Conservation (phyloP, 768 basidiomycete genomes). For the Tylopilus plumbeoviolaceoides region DNA sequence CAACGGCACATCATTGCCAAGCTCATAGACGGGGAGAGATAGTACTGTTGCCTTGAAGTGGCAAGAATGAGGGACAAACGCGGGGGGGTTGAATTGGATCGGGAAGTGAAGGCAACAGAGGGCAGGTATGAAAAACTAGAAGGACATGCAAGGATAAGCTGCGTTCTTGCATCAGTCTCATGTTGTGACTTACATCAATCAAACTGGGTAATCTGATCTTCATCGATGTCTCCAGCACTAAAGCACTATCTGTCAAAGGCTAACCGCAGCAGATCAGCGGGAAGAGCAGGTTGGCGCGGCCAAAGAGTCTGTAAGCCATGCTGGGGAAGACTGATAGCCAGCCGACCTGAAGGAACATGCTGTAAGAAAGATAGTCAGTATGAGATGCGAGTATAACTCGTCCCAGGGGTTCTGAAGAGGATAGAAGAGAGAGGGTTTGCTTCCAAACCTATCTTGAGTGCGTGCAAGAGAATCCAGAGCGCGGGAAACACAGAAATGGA, state of each 20-base stretch:
- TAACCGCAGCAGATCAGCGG: slow-evolving; percentile 28
- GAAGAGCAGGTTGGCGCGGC: slow-evolving; percentile 51
- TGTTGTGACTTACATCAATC: slow-evolving; percentile 51
- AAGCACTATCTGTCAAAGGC: slow-evolving; percentile 36
- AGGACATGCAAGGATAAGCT: slow-evolving; percentile 43
- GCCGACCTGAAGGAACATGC: slow-evolving; percentile 21
- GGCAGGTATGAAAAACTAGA: slow-evolving; percentile 40
- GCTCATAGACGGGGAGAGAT: too few relatives aligned
- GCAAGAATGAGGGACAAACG: too few relatives aligned
- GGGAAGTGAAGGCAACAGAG: slow-evolving; percentile 42
- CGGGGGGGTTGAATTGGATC: slow-evolving; percentile 47
- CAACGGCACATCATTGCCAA: too few relatives aligned
- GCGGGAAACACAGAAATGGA: too few relatives aligned
- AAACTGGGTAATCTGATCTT: slow-evolving; percentile 49
- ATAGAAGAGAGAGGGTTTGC: too few relatives aligned
- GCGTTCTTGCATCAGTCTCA: slow-evolving; percentile 72
- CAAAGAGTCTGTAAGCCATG: slow-evolving; percentile 34
- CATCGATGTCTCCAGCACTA: slow-evolving; percentile 36
- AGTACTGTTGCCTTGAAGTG: too few relatives aligned
- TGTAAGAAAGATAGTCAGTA: too few relatives aligned
- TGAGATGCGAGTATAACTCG: too few relatives aligned
- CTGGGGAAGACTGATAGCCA: slow-evolving; percentile 13
- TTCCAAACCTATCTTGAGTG: too few relatives aligned
- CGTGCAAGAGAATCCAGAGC: too few relatives aligned
- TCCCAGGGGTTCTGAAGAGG: too few relatives aligned